These are phyloP conservation scores for Juncus effusus DNA, from an alignment of 176 grass and related monocot genomes.

Conservation along the genomic window DNA sequence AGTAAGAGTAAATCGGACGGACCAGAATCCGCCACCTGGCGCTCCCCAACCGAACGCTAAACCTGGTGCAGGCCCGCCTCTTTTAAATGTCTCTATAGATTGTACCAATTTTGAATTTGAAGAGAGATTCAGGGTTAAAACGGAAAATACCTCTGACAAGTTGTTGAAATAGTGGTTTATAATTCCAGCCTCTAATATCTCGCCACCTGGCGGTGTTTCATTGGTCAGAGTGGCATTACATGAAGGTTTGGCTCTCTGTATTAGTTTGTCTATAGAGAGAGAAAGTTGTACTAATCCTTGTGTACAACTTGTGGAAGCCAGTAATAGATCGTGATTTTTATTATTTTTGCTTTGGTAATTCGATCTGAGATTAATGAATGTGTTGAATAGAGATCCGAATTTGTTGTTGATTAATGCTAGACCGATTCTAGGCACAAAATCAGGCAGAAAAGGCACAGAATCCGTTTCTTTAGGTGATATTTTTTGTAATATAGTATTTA, in stretches of 20 bases:
- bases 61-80: conserved; percentile 90
- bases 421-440: conserved; percentile 87
- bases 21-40: conserved; percentile 82
- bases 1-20: conserved; percentile 52
- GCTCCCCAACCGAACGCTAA: conserved; percentile 93
- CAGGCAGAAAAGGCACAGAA: conserved; percentile 59
- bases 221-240: conserved; percentile 28
- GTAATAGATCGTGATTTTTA: conserved; percentile 35
- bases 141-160: conserved; percentile 41
- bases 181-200: conserved; percentile 78
- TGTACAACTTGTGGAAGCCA: conserved; percentile 71
- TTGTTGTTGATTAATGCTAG: conserved; percentile 48
- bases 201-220: conserved; percentile 43
- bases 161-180: conserved; percentile 55
- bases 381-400: conserved; percentile 43
- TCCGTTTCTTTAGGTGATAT: conserved; percentile 42
- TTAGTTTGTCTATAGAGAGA: conserved; percentile 47
- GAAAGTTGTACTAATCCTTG: conserved; percentile 62
- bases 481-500: conserved; percentile 65
- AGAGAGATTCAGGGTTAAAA: conserved; percentile 45
- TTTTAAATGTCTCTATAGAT: conserved; percentile 69
- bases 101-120: conserved; percentile 47
- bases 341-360: conserved; percentile 21
- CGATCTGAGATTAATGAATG: conserved; percentile 54
- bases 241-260: conserved; percentile 48